Evolutionary conservation across 2,329 filamentous ascomycete genomes (phyloP).

Genomic region (Trichoderma brevicompactum): DNA sequence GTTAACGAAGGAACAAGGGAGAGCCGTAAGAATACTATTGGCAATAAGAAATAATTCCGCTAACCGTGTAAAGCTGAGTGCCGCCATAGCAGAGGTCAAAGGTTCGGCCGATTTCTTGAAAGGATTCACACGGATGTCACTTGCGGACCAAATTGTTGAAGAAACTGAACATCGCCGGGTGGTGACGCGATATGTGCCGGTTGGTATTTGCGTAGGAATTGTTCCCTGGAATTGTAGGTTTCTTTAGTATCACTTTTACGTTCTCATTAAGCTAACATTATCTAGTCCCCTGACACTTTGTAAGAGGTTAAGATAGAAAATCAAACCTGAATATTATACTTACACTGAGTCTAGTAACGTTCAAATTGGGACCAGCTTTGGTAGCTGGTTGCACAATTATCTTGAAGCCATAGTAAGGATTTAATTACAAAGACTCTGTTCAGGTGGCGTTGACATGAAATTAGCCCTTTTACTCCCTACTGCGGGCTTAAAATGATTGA

Average conservation of each 20-base stretch:
- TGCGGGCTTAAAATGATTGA: constrained; percentile 62
- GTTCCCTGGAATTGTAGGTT: constrained; percentile 55
- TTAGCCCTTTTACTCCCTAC: constrained; percentile 58
- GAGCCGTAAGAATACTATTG: neutral
- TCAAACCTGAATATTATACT: neutral
- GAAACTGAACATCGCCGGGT: constrained; percentile 37
- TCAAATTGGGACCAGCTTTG: constrained; percentile 61
- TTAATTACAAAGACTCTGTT: neutral
- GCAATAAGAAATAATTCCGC: neutral
- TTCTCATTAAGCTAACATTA: neutral
- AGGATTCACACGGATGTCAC: neutral
- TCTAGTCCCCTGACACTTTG: neutral
- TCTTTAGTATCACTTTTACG: constrained; percentile 27
- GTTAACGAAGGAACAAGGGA: neutral
- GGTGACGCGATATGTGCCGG: constrained; percentile 35
- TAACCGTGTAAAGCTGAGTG: neutral
- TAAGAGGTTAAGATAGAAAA: neutral
- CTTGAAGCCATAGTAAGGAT: constrained; percentile 53
- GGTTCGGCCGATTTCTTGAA: neutral
- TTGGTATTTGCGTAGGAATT: constrained; percentile 51
- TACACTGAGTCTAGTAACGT: constrained; percentile 43
- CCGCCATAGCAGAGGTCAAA: neutral
- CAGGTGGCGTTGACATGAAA: neutral
- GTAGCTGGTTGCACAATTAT: constrained; percentile 61
- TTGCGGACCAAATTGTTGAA: constrained; percentile 42